Evolutionary conservation across 257 asterid species (phyloP).

Genomic region (Jaltomata sinuosa): DNA sequence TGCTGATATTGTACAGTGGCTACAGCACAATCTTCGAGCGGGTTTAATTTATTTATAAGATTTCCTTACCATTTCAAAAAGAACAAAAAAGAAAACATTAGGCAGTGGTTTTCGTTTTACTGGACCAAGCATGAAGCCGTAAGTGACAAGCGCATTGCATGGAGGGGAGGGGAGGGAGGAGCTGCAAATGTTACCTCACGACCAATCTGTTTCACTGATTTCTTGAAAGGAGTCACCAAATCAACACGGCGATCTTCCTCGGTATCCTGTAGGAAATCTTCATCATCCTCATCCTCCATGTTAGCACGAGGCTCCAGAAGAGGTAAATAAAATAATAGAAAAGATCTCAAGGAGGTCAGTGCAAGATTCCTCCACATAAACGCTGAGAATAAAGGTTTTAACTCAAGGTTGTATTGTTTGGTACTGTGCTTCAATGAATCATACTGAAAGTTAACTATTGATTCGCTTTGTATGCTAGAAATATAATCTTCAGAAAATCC

Average conservation of each 20-base stretch:
- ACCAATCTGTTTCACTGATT: constrained; percentile 74
- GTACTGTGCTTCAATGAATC: constrained; percentile 27
- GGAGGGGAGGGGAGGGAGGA: not conserved
- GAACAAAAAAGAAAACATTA: not conserved
- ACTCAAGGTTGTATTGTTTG: constrained; percentile 57
- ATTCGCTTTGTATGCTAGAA: constrained; percentile 22
- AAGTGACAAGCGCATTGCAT: not conserved
- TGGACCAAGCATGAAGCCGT: not conserved
- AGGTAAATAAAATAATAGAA: constrained; percentile 72
- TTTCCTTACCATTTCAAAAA: not conserved
- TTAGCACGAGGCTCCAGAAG: constrained; percentile 65
- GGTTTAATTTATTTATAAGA: not conserved
- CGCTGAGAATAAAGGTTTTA: constrained; percentile 76
- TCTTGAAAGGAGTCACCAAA: constrained; percentile 75
- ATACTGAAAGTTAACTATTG: constrained; percentile 24
- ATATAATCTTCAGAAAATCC: constrained; percentile 40
- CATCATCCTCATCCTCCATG: constrained; percentile 58
- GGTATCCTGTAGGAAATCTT: constrained; percentile 50
- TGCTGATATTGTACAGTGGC: not conserved
- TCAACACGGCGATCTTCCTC: constrained; percentile 37
- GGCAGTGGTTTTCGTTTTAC: not conserved
- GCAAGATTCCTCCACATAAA: constrained; percentile 74
- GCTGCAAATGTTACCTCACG: constrained; percentile 54
- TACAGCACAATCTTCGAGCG: not conserved
- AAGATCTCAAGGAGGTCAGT: constrained; percentile 66